Evolutionary conservation across 2,329 filamentous ascomycete species (phyloP), one percentile per base, ranked within the genome.

Genomic region (Paradendryphiella salina): DNA sequence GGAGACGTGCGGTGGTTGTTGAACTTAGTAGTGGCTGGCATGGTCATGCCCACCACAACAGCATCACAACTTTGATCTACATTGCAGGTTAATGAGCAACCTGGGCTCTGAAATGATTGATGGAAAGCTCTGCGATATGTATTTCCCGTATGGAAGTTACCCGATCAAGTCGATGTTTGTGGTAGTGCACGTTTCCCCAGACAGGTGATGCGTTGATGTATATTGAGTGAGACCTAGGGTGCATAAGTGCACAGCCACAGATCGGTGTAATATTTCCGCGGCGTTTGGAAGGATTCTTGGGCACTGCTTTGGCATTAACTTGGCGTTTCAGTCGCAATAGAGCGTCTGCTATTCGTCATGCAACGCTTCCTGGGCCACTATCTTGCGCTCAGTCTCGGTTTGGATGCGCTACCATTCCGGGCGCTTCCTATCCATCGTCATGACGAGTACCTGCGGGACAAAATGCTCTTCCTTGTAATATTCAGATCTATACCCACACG

Each of bases 21-120:
- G 21, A 18, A 32, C n/a, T 40, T 35, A 46, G 29, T 39, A 18
- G 49, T 52, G 49, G 45, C 42, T 46, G 50, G 37, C 33, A 51
- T 31, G n/a, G 18, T 32, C 46, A 46, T 42, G 28, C 35, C 28
- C 37, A 33, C 32, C 26, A 29, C 18, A 23, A 47, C 46, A 18
- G 21, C 31, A 36, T 39, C 29, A n/a, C 17, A 7, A 18, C 34
- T 26, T 32, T 5, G 10, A 35, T 41, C 29, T 34, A 23, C 35
- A 39, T 29, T 28, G 45, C 31, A 42, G 18, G 11, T 21, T 8
- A 6, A 13, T 5, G 20, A 15, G n/a, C 5, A 5, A 21, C 18
- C 7, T 23, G 20, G 14, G 29, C 17, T 4, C 15, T 31, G 18
- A n/a, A 20, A 18, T 37, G 34, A 53, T 53, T 53, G 20, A 21